Percentiles rank a stretch among this genome's conserved stretches.
These are phyloP conservation scores for Botrytis medusae DNA, from an alignment of 2,329 filamentous ascomycete species.

Conservation along the genomic window DNA sequence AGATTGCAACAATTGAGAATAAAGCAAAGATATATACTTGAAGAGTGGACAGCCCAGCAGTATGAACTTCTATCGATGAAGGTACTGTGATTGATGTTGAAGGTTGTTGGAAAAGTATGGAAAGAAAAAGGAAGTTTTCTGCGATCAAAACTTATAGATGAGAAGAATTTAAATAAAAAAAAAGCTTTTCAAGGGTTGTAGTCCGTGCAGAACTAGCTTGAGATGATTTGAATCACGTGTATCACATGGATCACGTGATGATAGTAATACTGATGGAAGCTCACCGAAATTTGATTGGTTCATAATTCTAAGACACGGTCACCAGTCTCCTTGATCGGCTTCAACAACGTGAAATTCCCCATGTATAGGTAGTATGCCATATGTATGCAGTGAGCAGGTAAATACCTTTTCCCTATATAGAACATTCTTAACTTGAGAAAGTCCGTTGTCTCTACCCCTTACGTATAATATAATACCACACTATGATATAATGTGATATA, in stretches of 20 bases:
- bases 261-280: not conserved
- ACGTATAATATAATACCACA: not conserved
- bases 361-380: not conserved
- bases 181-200: not conserved
- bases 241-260: not conserved
- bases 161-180: not conserved
- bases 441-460: not conserved
- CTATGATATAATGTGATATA: too few species aligned
- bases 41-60: not conserved
- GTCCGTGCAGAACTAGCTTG: not conserved
- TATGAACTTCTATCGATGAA: not conserved
- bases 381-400: not conserved
- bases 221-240: not conserved
- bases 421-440: not conserved
- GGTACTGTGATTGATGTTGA: not conserved
- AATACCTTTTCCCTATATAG: not conserved
- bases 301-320: not conserved
- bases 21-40: not conserved
- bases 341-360: not conserved
- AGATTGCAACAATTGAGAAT: not conserved
- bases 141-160: not conserved
- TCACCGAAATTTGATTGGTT: not conserved
- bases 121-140: not conserved
- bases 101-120: not conserved
- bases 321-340: not conserved